Base-by-base conservation (phyloP, 2,329 filamentous ascomycete genomes). In the Aspergillus ochraceus region DNA sequence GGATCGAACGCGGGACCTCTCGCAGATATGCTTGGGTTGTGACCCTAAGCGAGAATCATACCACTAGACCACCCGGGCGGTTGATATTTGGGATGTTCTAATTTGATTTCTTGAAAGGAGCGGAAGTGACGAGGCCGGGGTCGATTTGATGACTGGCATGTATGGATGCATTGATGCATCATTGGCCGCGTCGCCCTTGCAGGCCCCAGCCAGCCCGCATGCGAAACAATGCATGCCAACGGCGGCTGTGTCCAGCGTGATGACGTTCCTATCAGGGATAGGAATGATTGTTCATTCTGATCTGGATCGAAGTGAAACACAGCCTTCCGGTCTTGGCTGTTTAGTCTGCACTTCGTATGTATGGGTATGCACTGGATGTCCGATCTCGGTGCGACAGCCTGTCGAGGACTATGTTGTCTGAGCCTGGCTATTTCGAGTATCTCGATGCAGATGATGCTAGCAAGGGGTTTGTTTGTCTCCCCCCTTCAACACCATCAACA, bases 1-100 rank as follows among this genome's bases (percentile, higher is more conserved):
- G 59, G 59, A 63, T 64, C 62, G 65, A 64, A 65, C 56, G 67
- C 66, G 67, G 67, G 66, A 68, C 66, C 65, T 68, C 68, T 69
- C 65, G 66, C 66, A 68, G 54, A 59, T 62, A 64, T 62, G 64
- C 63, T 60, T 62, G 56, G 66, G 62, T 65, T 65, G 26, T 29
- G 2, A 29, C 26, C 26, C 26, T 87, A 87, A 87, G 85, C 85
- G 84, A 86, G 84, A 87, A 88, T 87, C 84, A 87, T 87, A 87
- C 84, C 85, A 83, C 84, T 86, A 86, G 84, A 85, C 83, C 83
- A 86, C 65, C 60, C 52, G 24, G 80, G 79, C 39, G 17, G 49
- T 47, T 3, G 26, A 29, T 47, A 53, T 32, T 56, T 54, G 57
- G 55, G 46, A 36, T 29, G n/a, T 1, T 5, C 42, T 4, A 30